Percentiles rank a stretch among this genome's conserved stretches.
phyloP scores from a whole-genome alignment of 208 protist species.

The Wallacemonas sp. region DNA sequence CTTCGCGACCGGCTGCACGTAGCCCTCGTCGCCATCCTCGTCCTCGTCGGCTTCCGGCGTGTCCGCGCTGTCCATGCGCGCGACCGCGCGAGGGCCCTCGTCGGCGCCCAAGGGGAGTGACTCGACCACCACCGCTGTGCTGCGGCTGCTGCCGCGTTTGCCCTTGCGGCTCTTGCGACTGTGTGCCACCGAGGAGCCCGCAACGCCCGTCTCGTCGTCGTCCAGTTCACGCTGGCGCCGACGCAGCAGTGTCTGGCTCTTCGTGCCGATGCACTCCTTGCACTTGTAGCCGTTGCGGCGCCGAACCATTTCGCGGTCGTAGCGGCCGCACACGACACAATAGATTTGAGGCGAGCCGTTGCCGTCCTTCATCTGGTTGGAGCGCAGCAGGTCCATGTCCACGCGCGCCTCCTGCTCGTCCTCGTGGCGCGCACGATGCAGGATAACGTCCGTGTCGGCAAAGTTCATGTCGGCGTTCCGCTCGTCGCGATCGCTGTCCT shows the following conservation, averaged over 20 bases:
- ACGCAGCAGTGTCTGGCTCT: constrained; percentile 73
- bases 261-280: constrained; percentile 72
- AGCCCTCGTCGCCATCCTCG: constrained; percentile 26
- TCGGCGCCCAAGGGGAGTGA: constrained; percentile 16
- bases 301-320: constrained; percentile 77
- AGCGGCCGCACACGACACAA: constrained; percentile 83
- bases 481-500: constrained; percentile 74
- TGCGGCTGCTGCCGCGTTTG: constrained; percentile 19
- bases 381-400: constrained; percentile 67
- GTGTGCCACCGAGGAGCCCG: background rate
- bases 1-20: constrained; percentile 36
- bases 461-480: constrained; percentile 72
- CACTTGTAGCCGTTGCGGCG: constrained; percentile 82
- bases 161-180: background rate
- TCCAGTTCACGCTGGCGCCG: constrained; percentile 46
- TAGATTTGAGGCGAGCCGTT: constrained; percentile 58
- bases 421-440: constrained; percentile 50
- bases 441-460: constrained; percentile 73
- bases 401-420: constrained; percentile 54
- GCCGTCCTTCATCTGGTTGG: constrained; percentile 38
- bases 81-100: background rate
- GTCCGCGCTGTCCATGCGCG: background rate
- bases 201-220: constrained; percentile 7
- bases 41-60: no score
- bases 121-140: constrained; percentile 25